These are phyloP conservation scores for Opeltia flavorubescens DNA, from an alignment of 495 filamentous ascomycete species.

Conservation along the genomic window DNA sequence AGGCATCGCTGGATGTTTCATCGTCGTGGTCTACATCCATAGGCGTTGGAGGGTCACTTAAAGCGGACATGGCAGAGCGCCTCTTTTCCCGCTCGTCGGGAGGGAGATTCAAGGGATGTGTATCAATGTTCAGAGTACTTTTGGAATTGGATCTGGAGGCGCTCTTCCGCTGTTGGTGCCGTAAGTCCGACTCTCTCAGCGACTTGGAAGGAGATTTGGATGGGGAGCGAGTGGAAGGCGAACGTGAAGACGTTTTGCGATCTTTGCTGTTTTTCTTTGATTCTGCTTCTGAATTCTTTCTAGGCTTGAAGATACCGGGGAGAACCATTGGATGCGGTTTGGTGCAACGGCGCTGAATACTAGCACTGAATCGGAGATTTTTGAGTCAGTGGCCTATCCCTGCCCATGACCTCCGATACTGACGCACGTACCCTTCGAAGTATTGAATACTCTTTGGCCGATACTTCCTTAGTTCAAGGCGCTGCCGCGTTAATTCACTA, in stretches of 20 bases:
- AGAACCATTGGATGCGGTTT: constrained; percentile 18
- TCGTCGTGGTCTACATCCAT: constrained; percentile 75
- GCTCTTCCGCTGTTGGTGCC: constrained; percentile 25
- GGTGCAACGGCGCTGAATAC: constrained; percentile 9
- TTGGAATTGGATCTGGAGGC: constrained; percentile 18
- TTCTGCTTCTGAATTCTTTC: constrained; percentile 10
- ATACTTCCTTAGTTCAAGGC: background rate
- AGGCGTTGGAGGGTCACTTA: constrained; percentile 39
- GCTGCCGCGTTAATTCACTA: background rate
- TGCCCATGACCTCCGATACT: background rate
- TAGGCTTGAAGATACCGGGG: constrained; percentile 21
- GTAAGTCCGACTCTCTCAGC: constrained; percentile 9
- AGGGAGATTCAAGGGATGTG: constrained; percentile 74
- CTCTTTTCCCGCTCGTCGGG: constrained; percentile 67
- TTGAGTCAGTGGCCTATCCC: constrained; percentile 11
- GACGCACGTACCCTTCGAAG: constrained; percentile 1
- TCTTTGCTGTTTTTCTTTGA: constrained; percentile 10
- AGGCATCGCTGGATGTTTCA: constrained; percentile 30
- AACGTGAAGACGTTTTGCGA: constrained; percentile 4
- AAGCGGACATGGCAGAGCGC: constrained; percentile 56
- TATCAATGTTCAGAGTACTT: constrained; percentile 30
- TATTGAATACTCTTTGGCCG: no score
- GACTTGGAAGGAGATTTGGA: constrained; percentile 6
- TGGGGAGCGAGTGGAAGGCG: no score
- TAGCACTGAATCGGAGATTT: constrained; percentile 13